Base-by-base conservation (phyloP, 768 basidiomycete species). In the Pleurotus sapidus region DNA sequence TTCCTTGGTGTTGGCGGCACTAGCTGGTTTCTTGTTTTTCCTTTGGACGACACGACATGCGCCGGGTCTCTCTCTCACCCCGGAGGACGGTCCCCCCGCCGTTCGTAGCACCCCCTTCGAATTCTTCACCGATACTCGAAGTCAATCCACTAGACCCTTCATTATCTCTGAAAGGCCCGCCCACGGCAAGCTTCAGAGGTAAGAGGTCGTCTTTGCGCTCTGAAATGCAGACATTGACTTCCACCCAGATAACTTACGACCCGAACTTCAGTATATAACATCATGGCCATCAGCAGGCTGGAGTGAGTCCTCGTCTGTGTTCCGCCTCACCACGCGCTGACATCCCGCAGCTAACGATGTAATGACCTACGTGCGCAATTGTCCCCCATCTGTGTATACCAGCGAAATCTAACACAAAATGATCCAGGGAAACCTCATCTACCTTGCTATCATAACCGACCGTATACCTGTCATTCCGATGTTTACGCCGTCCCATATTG, bases 251-350 rank as follows among this genome's bases (percentile, higher is more conserved):
- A 89, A 89, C 61, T 70, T 91, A 37, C 79, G 77, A 14, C 70
- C 79, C 17, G 81, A 87, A 56, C 72, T 73, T 3, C 77, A 84
- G 60, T 91, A 89, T 60, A 82, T 91, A 58, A 85, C 87, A 1
- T 86, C 86, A 12, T 91, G 87, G 87, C 74, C 84, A 40, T 83
- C 84, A 38, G 87, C 88, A n/a, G 89, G 89, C 40, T 91, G 88
- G 88, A 89, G 83, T 84, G 65, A 62, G 84, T 77, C 27, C 48
- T 43, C 57, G 2, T 43, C 23, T 46, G 14, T 38, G 20, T 23
- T 46, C n/a, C 24, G 3, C 48, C 54, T 46, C 67, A 55, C 30
- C 43, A 55, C 49, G 37, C 40, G 59, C 60, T 55, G 15, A 37
- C 45, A 43, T 51, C 27, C 23, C 46, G 15, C 62, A 89, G 87